Conservation (phyloP, 139 green algal species). For the Coccomyxa sp. region DNA sequence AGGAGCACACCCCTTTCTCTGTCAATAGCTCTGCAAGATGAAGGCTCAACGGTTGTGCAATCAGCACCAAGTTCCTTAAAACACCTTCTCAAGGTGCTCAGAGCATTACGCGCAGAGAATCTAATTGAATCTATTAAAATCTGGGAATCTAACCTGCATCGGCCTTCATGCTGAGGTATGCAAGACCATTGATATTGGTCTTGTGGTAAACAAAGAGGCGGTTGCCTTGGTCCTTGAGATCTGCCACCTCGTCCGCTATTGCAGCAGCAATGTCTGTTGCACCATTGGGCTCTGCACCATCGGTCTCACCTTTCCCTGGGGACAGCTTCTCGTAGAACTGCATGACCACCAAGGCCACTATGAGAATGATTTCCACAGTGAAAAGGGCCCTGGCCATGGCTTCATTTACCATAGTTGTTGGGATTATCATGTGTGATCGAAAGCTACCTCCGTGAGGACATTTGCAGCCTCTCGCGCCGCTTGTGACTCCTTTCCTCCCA, state of each 20-base stretch:
- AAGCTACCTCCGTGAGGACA: slow-evolving; percentile 29
- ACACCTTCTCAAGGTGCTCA: too few species aligned
- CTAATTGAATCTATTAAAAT: too few species aligned
- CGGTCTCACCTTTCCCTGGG: neutral
- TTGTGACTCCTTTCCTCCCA: slow-evolving; percentile 29
- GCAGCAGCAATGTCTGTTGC: slow-evolving; percentile 26
- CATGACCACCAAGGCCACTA: neutral
- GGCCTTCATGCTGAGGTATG: slow-evolving; percentile 6
- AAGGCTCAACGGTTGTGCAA: too few species aligned
- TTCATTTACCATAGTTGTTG: neutral
- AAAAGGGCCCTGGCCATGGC: too few species aligned
- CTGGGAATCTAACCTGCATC: neutral
- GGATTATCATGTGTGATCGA: neutral
- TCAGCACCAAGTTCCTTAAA: too few species aligned
- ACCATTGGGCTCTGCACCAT: neutral
- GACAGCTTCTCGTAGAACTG: slow-evolving; percentile 34
- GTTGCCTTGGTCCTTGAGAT: slow-evolving; percentile 22
- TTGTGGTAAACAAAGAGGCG: slow-evolving; percentile 26
- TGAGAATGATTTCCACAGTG: too few species aligned
- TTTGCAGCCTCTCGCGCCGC: slow-evolving; percentile 30
- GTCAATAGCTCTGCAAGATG: too few species aligned
- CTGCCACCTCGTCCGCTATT: slow-evolving; percentile 40
- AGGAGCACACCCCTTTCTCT: neutral
- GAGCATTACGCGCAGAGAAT: too few species aligned
- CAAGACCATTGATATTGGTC: slow-evolving; percentile 16